Base-by-base conservation (phyloP, 208 protist genomes). In the Acanthamoeba sp. region DNA sequence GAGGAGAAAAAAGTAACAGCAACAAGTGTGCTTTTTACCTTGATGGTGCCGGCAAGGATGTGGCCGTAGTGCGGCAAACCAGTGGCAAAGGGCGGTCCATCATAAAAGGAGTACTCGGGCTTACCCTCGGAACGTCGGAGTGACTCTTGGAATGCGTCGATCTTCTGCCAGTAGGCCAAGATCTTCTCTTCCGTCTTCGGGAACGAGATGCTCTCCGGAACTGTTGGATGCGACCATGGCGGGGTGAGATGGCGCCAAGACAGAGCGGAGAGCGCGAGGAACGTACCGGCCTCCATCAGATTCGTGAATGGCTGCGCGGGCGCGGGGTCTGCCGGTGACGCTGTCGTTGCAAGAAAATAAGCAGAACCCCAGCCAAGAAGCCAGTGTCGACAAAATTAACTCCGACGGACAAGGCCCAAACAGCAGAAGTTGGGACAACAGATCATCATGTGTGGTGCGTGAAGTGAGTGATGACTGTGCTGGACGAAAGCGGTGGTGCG, bases 71-170 rank as follows among this genome's bases (percentile, higher is more conserved):
- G 99, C 32, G 99, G 99, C 73, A 99, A 95, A 1, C 99, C 99
- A 40, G 99, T 99, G 45, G 99, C 99, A 95, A 99, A 99, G n/a
- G 99, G 99, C 24, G 99, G 99, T 38, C 99, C 99, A 96, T 99
- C 99, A 95, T 99, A 99, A 95, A 99, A 99, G 36, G 97, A 95
- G 88, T 95, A 98, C 24, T 97, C 90, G 42, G 96, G 95, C 50
- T 94, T 93, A 50, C 98, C 99, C 95, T 99, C 98, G 40, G 97
- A 99, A 55, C 98, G 94, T 96, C 99, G 98, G 48, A 99, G 93
- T 1, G 97, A 99, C 34, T 97, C 98, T 40, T 99, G 57, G 95
- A 99, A 99, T 42, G 98, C 99, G 93, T 99, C 96, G 76, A 99
- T 99, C 69, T 99, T 96, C 50, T 98, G 89, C 99, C 99, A 99